Evolutionary conservation across 2,329 filamentous ascomycete species (phyloP).

Genomic region (Boeremia lycopersici): DNA sequence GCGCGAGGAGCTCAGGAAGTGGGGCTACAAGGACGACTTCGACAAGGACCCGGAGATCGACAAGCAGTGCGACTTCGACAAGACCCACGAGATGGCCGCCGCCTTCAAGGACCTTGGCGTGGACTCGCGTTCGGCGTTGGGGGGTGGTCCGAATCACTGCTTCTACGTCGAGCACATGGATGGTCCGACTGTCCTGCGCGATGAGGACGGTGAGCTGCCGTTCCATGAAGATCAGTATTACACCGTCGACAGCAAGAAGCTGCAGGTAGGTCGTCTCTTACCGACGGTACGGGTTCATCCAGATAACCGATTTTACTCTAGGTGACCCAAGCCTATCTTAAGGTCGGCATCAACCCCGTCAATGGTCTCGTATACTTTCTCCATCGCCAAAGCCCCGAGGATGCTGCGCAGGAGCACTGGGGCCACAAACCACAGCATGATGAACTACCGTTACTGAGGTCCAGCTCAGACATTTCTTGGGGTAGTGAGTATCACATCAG

Average conservation of each 20-base stretch:
- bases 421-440: background rate
- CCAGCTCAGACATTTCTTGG: slow-evolving; percentile 22
- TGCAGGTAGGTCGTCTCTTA: slow-evolving; percentile 3
- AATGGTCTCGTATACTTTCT: slow-evolving; percentile 20
- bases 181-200: slow-evolving; percentile 2
- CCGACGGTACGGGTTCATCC: background rate
- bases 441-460: slow-evolving; percentile 9
- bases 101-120: slow-evolving; percentile 14
- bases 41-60: background rate
- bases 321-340: slow-evolving; percentile 12
- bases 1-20: slow-evolving; percentile 14
- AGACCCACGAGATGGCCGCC: slow-evolving; percentile 2
- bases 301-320: background rate
- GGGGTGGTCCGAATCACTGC: slow-evolving; percentile 18
- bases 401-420: slow-evolving; percentile 2
- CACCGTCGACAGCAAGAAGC: slow-evolving; percentile 4
- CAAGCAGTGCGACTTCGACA: slow-evolving; percentile 11
- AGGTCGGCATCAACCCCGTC: slow-evolving; percentile 13
- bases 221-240: slow-evolving; percentile 12
- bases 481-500: slow-evolving; percentile 1
- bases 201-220: slow-evolving; percentile 7
- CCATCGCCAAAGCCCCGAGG: slow-evolving; percentile 8
- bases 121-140: background rate
- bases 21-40: slow-evolving; percentile 15
- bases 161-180: slow-evolving; percentile 14